phyloP scores from a whole-genome alignment of 23 red algal genomes.

The Chondrus crispus region DNA sequence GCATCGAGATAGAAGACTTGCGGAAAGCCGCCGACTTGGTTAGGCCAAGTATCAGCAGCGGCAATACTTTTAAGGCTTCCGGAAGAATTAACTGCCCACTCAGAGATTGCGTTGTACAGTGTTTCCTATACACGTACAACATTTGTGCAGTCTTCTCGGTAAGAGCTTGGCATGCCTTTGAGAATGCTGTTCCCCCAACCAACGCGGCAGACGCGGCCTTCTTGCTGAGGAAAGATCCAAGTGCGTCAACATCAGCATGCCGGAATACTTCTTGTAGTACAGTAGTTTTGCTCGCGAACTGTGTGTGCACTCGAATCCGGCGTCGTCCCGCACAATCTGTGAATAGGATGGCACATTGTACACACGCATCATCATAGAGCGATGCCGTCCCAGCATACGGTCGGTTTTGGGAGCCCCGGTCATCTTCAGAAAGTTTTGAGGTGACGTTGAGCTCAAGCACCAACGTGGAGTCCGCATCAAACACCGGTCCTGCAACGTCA shows the following conservation, averaged over 20 bases:
- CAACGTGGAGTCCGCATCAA: conserved; percentile 68
- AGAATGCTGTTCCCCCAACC: conserved; percentile 58
- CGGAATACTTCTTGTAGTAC: conserved; percentile 76
- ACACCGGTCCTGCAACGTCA: conserved; percentile 82
- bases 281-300: conserved; percentile 72
- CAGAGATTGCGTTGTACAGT: conserved; percentile 72
- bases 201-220: conserved; percentile 65
- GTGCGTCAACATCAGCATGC: conserved; percentile 77
- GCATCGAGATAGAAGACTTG: conserved; percentile 43
- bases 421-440: conserved; percentile 44
- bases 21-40: conserved; percentile 87
- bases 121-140: conserved; percentile 89
- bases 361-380: conserved; percentile 62
- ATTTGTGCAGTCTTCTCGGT: conserved; percentile 66
- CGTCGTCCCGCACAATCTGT: conserved; percentile 67
- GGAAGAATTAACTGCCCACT: conserved; percentile 91
- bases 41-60: conserved; percentile 84
- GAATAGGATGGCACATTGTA: conserved; percentile 88
- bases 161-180: conserved; percentile 77
- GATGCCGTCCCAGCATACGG: neutral
- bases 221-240: conserved; percentile 63
- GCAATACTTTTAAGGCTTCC: conserved; percentile 85
- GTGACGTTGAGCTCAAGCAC: conserved; percentile 63
- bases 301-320: conserved; percentile 94
- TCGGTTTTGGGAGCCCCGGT: neutral